Evolutionary conservation across 164 flowering plant species (phyloP), one percentile per base, ranked within the genome.

Genomic region (Magnolia kwangsiensis): DNA sequence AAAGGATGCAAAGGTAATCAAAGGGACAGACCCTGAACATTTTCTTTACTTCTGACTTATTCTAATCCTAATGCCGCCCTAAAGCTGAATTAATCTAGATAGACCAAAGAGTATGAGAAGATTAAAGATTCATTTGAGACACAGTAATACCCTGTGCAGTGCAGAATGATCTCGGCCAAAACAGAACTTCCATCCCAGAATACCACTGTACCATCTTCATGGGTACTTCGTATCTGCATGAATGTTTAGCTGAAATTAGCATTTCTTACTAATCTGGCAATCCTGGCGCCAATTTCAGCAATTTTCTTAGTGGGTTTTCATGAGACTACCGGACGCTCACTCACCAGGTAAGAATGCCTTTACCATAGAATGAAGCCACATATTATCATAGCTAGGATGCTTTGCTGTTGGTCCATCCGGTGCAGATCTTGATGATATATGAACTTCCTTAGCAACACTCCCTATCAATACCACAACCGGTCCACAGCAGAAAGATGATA

Each of bases 281-380:
- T 67, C 31, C 50, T 18, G 51, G 45, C 55, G 74, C 71, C 50
- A n/a, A 11, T 13, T 66, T 55, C 37, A 73, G 71, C 73, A 0
- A 50, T 23, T 37, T 45, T 58, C 71, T 24, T 50, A 50, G 20
- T 64, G 76, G 37, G n/a, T 45, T 49, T 51, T 75, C 63, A 67
- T 64, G 58, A 21, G 68, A 27, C 61, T 75, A 58, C 49, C 8
- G 13, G 3, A 72, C 27, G 69, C 74, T 63, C 61, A 68, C 51
- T 66, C 24, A 61, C 67, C 51, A 75, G 29, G 72, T 69, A 69
- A 77, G 73, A 63, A 29, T 10, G 31, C 16, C 71, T 75, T 85
- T 90, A 93, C 97, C 97, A 90, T 87, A 20, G 93, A 79, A 88
- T 90, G 97, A 82, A 89, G 86, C 95, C 97, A 88, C 79, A 95